Base-by-base conservation (phyloP, 2,329 filamentous ascomycete genomes). In the Pseudovirgaria hyperparasitica region DNA sequence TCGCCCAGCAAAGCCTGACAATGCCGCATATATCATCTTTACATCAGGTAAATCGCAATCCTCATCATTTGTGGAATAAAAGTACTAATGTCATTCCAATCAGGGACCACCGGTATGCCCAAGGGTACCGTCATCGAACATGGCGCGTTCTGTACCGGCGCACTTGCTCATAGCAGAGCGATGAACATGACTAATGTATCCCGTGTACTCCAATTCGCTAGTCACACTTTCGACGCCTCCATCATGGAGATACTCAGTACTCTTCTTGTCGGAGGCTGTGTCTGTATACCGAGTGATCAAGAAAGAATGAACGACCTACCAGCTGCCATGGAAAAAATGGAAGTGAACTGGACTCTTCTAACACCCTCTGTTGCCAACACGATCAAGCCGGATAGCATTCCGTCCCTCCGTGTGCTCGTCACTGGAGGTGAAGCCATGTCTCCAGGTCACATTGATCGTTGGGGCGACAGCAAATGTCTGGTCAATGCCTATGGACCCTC, bases 81-180 rank as follows among this genome's bases (percentile, higher is more conserved):
- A n/a, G n/a, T n/a, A n/a, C n/a, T n/a, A n/a, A n/a, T 14, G 11
- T 22, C 22, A 6, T 29, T 19, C 17, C 18, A n/a, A n/a, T 52
- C 48, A 12, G 46, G 46, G 9, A 50, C 43, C 13, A 52, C 46
- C 9, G 45, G 45, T 24, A 62, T 59, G 26, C 67, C 70, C 0
- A 70, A 72, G 30, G 73, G 71, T 2, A 68, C 74, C 7, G 70
- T 75, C 18, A 70, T 77, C 31, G 69, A 69, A 5, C 76, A 81
- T 39, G 54, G 58, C 1, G 64, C 71, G 0, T 55, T 80, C 1
- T 67, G 67, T 7, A 70, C 70, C 3, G 46, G 48, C 26, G 42
- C 46, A 21, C 33, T 35, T 26, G 38, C 40, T 2, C 48, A 50
- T 22, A 46, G 42, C 11, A 41, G 26, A 22, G 34, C 36, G 12